Base-by-base conservation (phyloP, 768 basidiomycete species). In the Tricholoma hemisulphureum region DNA sequence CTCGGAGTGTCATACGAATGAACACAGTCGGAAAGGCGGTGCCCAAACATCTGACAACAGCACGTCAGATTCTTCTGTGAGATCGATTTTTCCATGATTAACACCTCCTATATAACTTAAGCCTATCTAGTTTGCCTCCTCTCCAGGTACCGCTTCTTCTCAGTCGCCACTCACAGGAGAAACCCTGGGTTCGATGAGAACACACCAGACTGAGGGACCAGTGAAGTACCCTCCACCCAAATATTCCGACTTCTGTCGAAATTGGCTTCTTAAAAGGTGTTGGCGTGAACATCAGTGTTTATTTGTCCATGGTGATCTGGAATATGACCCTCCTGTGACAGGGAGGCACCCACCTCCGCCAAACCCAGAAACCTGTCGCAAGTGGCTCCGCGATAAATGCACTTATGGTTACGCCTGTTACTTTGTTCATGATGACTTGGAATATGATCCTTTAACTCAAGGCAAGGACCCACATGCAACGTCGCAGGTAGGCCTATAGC, bases 381-480 rank as follows among this genome's bases (percentile, higher is more conserved):
- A 63, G 58, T 73, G 75, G 75, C 65, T 78, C 61, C 67, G 67
- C 53, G 56, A 72, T 63, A 16, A 56, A 7, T 73, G 72, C 54
- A 4, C 9, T 0, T 24, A 34, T 1, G 69, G 67, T 1, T 71
- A 68, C 52, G 29, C 50, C 7, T 73, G 72, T 41, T 28, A 53
- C 21, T 70, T 54, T 45, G 58, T 64, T 2, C 72, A 73, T 45
- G 26, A 49, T 6, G 66, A 73, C 57, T 56, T 71, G n/a, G 53
- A 65, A 14, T 69, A 69, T 26, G 26, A 49, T 49, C 6, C 46
- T 29, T 20, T 21, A 18, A 24, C 24, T 13, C 43, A 45, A 23
- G 21, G 16, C 5, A 8, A 8, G 16, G n/a, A 3, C n/a, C 6
- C 26, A 28, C 62, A n/a, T n/a, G n/a, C 63, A 16, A 20, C 52